Evolutionary conservation across 169 alveolate genomes (phyloP).

Genomic region (Eimeria praecox): DNA sequence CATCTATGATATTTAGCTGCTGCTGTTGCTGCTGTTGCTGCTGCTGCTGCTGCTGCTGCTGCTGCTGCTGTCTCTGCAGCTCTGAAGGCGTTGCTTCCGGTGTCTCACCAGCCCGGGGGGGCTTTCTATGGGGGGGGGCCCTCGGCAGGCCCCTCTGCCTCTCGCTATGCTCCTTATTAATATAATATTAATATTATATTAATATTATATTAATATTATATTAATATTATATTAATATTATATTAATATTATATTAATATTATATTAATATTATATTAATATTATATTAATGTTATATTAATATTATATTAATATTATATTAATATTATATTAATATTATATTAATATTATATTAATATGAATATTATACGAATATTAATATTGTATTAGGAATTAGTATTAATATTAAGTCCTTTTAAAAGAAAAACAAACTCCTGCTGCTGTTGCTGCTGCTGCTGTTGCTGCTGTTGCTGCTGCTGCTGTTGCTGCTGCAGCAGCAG

Average conservation of each 20-base stretch:
- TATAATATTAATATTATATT: not conserved
- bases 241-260: not conserved
- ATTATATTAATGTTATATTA: too few relatives aligned
- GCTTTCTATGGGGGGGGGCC: conserved; percentile 58
- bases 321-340: too few relatives aligned
- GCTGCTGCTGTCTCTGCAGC: conserved; percentile 52
- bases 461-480: conserved; percentile 22
- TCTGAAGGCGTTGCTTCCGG: conserved; percentile 17
- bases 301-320: too few relatives aligned
- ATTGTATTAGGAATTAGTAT: too few relatives aligned
- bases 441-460: not conserved
- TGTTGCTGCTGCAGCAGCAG: not conserved
- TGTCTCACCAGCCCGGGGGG: conserved; percentile 48
- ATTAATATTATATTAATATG: not conserved
- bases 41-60: conserved; percentile 50
- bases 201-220: too few relatives aligned
- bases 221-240: too few relatives aligned
- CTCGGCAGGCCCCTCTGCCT: not conserved
- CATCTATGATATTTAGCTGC: too few relatives aligned
- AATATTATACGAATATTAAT: not conserved
- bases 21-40: not conserved
- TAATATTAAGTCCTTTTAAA: too few relatives aligned
- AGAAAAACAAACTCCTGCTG: too few relatives aligned
- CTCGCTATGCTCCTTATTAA: conserved; percentile 14
- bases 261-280: too few relatives aligned